Conservation (phyloP, 139 green algal genomes). For the Chlorella sp. region DNA sequence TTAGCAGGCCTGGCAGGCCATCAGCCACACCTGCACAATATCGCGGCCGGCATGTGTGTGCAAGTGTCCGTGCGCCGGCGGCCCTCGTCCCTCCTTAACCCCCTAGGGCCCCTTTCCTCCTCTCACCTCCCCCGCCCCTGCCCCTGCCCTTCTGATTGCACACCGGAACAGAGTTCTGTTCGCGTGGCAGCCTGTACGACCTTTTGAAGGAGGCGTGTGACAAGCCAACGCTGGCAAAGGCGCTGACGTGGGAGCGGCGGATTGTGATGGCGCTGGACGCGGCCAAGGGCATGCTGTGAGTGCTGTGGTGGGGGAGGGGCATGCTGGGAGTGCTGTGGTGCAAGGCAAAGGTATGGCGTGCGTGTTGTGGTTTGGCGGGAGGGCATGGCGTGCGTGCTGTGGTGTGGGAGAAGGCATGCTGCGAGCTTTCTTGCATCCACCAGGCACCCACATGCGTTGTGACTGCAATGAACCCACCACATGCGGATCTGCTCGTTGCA, state of each 20-base stretch:
- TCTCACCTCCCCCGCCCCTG: not conserved
- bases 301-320: not conserved
- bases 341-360: not conserved
- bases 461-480: too few species aligned
- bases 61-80: not conserved
- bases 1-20: too few species aligned
- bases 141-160: not conserved
- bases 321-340: not conserved
- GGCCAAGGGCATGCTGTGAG: conserved; percentile 48
- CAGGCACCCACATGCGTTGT: too few species aligned
- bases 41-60: not conserved
- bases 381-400: not conserved
- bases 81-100: not conserved
- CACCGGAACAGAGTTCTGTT: conserved; percentile 43
- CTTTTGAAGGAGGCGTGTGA: conserved; percentile 50
- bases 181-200: conserved; percentile 66
- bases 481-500: too few species aligned
- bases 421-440: too few species aligned
- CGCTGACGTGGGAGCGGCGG: conserved; percentile 59
- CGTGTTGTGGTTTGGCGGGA: not conserved
- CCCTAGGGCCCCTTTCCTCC: not conserved
- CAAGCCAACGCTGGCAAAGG: conserved; percentile 13
- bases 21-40: not conserved
- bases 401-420: not conserved
- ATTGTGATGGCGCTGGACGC: conserved; percentile 65